Evolutionary conservation across 1,284 basidiomycete genomes (phyloP).

Genomic region (Leccinum variabile): DNA sequence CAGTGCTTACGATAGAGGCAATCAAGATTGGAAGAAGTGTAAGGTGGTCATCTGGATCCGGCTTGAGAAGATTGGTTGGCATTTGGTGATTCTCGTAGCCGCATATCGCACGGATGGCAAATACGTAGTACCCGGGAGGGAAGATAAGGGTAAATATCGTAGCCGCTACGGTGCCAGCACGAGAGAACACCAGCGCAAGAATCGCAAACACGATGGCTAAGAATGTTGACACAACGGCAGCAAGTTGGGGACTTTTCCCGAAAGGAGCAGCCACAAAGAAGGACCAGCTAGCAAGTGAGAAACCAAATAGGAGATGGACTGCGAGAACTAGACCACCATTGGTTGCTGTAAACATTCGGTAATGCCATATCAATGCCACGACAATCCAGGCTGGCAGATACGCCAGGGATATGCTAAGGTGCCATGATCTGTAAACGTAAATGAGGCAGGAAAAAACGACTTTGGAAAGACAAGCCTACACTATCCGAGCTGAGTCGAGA

Average conservation of each 20-base stretch:
- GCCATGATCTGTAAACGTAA: constrained; percentile 58
- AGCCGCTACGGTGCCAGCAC: constrained; percentile 46
- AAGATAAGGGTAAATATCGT: constrained; percentile 70
- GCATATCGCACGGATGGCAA: constrained; percentile 64
- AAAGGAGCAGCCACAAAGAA: constrained; percentile 70
- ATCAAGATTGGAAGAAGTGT: constrained; percentile 61
- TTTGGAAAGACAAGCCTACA: constrained; percentile 35
- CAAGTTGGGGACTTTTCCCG: constrained; percentile 70
- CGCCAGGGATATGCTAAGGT: constrained; percentile 51
- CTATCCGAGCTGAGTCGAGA: constrained; percentile 60
- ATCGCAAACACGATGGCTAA: constrained; percentile 66
- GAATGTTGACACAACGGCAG: constrained; percentile 68
- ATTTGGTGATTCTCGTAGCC: constrained; percentile 63
- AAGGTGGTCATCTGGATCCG: constrained; percentile 60
- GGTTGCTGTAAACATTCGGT: constrained; percentile 62
- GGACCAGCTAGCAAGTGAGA: constrained; percentile 68
- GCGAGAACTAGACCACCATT: constrained; percentile 61
- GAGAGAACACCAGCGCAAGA: constrained; percentile 58
- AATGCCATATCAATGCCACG: constrained; percentile 62
- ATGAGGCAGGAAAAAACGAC: neutral
- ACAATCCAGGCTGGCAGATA: constrained; percentile 70
- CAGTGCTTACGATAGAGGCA: constrained; percentile 54
- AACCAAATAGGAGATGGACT: constrained; percentile 66
- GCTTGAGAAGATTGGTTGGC: constrained; percentile 50
- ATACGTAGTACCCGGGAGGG: constrained; percentile 74